Conservation (phyloP, 768 basidiomycete genomes). For the Cystoderma amianthinum region DNA sequence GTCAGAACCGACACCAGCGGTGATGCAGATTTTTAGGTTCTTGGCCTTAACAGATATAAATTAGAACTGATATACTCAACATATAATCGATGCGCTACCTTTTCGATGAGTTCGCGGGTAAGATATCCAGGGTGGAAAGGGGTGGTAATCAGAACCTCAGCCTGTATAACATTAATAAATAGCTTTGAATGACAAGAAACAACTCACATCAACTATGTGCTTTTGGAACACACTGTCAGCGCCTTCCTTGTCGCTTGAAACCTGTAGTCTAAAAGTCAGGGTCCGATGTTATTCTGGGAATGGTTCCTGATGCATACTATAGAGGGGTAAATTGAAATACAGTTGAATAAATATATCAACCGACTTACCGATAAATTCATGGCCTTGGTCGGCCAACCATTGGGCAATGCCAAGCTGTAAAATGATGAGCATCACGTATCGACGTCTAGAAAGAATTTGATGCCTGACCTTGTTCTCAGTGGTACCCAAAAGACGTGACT, state of each 20-base stretch:
- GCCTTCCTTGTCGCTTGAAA: conserved; percentile 80
- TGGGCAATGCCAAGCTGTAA: conserved; percentile 62
- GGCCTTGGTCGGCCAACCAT: conserved; percentile 66
- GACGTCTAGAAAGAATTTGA: no score
- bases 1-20: conserved; percentile 88
- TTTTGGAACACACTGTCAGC: conserved; percentile 77
- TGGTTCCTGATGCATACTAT: background rate
- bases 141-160: conserved; percentile 76
- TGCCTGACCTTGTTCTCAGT: conserved; percentile 72
- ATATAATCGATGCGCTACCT: conserved; percentile 28
- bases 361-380: conserved; percentile 65
- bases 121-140: conserved; percentile 84
- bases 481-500: conserved; percentile 74
- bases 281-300: background rate
- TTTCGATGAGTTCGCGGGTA: conserved; percentile 63
- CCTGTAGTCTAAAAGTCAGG: conserved; percentile 29
- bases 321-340: background rate
- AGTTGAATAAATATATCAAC: background rate
- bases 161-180: conserved; percentile 29
- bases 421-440: no score
- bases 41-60: conserved; percentile 46
- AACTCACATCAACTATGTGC: conserved; percentile 68
- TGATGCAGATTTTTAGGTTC: conserved; percentile 86
- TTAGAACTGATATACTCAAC: background rate
- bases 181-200: background rate